Conservation (phyloP, 1,284 basidiomycete genomes). For the Marasmius sp. region DNA sequence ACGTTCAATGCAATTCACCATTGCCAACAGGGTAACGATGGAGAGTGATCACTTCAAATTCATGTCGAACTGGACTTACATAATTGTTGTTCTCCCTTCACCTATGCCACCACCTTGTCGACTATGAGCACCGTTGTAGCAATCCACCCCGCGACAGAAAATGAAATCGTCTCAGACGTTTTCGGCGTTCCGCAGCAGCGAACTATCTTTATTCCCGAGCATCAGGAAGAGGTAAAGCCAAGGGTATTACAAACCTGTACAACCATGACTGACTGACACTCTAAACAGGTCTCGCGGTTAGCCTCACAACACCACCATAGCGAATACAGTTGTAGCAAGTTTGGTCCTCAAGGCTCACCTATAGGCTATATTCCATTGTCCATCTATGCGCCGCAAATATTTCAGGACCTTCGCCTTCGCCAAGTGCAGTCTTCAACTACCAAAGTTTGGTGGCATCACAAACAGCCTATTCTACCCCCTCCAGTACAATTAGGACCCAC, state of each 20-base stretch:
- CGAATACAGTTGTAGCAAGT: constrained; percentile 79
- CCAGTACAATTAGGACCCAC: constrained; percentile 29
- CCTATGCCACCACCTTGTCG: neutral
- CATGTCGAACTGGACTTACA: neutral
- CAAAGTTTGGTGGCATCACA: constrained; percentile 57
- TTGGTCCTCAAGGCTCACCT: constrained; percentile 62
- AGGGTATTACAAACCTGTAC: neutral
- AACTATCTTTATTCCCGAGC: neutral
- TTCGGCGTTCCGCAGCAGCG: neutral
- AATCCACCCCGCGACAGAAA: neutral
- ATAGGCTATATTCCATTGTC: constrained; percentile 70
- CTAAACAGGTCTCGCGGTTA: constrained; percentile 49
- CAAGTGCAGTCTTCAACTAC: constrained; percentile 50
- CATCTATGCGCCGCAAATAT: constrained; percentile 65
- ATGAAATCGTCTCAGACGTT: neutral
- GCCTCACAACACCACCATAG: constrained; percentile 82
- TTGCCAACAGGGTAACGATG: neutral
- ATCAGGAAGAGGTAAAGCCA: neutral
- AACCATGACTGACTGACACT: neutral
- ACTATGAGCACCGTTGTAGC: neutral
- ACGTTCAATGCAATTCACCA: neutral
- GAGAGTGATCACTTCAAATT: neutral
- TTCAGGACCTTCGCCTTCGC: constrained; percentile 56
- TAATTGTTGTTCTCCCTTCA: neutral
- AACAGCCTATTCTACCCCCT: constrained; percentile 17